A percentile compares a stretch with the other conserved stretches of the same genome.
Evolutionary conservation across 306 rosid species (phyloP).

Genomic region (Albizia julibrissin): DNA sequence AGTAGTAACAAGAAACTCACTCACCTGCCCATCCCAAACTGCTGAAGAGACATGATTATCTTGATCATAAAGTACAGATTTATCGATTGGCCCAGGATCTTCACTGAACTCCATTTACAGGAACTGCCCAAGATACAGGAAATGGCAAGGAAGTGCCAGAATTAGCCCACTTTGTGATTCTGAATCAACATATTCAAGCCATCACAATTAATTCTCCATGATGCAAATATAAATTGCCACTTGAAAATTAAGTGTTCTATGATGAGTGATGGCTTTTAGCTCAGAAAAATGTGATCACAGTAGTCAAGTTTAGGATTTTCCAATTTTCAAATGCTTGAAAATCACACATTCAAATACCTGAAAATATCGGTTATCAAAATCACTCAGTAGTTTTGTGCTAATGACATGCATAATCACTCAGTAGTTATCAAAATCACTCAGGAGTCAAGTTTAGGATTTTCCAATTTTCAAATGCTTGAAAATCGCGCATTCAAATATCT

Average conservation of each 20-base stretch:
- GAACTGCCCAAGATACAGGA: constrained; percentile 35
- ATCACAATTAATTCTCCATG: neutral
- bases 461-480: neutral
- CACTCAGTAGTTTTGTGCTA: no score
- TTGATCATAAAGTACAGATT: constrained; percentile 82
- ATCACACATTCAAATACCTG: neutral
- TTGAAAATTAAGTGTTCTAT: neutral
- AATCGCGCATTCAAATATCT: neutral
- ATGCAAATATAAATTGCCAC: neutral
- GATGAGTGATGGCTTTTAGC: constrained; percentile 31
- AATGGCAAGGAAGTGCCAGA: neutral
- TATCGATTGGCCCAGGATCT: constrained; percentile 82
- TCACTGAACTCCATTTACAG: constrained; percentile 56
- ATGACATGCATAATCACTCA: neutral
- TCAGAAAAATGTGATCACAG: neutral
- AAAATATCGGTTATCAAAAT: neutral
- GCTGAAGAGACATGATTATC: constrained; percentile 94
- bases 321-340: neutral
- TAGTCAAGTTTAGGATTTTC: neutral
- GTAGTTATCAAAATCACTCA: neutral
- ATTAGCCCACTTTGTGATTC: constrained; percentile 15
- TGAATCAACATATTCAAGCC: constrained; percentile 11
- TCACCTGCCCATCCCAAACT: constrained; percentile 93
- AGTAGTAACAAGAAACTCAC: constrained; percentile 14
- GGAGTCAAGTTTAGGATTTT: neutral